phyloP scores from a whole-genome alignment of 306 rosid species.

The Sphenostylis stenocarpa region DNA sequence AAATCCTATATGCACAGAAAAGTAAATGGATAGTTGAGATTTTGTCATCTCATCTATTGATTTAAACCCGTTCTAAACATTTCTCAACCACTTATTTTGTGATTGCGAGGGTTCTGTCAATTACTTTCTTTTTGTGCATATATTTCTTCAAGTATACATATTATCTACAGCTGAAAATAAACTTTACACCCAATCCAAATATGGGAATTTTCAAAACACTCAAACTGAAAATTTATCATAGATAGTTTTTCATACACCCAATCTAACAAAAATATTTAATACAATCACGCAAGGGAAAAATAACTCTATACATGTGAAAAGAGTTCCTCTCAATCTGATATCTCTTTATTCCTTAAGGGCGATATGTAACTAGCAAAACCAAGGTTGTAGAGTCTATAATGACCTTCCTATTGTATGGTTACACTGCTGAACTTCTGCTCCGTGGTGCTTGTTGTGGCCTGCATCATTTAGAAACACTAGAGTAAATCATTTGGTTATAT shows the following conservation, averaged over 20 bases:
- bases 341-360: conserved; percentile 37
- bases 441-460: conserved; percentile 63
- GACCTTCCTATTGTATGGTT: conserved; percentile 37
- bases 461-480: conserved; percentile 40
- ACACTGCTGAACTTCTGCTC: conserved; percentile 76
- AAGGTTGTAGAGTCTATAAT: conserved; percentile 40
- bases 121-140: conserved; percentile 4
- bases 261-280: conserved; percentile 43
- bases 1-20: not conserved
- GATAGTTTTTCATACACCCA: conserved; percentile 49
- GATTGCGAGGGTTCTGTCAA: conserved; percentile 12
- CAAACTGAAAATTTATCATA: conserved; percentile 40
- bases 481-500: conserved; percentile 5
- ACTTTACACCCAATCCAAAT: conserved; percentile 37
- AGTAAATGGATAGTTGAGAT: conserved; percentile 25
- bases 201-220: conserved; percentile 41
- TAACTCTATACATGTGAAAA: conserved; percentile 67
- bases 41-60: conserved; percentile 5
- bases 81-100: conserved; percentile 33
- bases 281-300: conserved; percentile 54
- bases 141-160: not conserved
- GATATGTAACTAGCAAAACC: conserved; percentile 47
- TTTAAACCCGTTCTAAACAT: not conserved
- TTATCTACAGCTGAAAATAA: conserved; percentile 29
- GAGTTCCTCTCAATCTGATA: conserved; percentile 43